phyloP scores from a whole-genome alignment of 176 grass and related monocot species.

The Oryza officinalis region DNA sequence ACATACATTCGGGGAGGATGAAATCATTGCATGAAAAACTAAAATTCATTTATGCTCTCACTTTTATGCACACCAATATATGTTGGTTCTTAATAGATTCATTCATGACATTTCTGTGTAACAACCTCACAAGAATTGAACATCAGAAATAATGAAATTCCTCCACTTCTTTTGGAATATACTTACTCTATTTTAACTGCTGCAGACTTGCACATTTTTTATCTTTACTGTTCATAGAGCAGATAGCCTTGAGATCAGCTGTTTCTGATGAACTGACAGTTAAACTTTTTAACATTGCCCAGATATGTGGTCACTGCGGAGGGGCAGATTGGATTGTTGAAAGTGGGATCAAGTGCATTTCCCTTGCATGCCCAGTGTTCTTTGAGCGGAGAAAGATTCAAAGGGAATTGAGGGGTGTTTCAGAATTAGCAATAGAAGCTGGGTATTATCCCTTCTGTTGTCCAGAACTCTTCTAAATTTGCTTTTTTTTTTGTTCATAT shows the following conservation, averaged over 20 bases:
- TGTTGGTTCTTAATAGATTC: background rate
- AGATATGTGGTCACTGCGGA: conserved; percentile 86
- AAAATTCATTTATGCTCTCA: background rate
- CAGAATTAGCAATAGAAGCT: conserved; percentile 52
- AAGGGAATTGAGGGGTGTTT: conserved; percentile 52
- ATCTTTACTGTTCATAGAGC: background rate
- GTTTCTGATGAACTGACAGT: conserved; percentile 15
- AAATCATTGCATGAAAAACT: background rate
- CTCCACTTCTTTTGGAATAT: background rate
- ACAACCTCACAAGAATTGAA: conserved; percentile 12
- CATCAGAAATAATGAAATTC: background rate
- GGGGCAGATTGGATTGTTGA: conserved; percentile 74
- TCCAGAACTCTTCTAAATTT: conserved; percentile 62
- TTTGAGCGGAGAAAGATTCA: conserved; percentile 84
- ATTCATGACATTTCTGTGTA: background rate
- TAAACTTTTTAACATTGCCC: conserved; percentile 17
- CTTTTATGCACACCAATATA: background rate
- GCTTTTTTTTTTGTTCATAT: conserved; percentile 2
- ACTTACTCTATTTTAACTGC: background rate
- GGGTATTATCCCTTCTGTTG: conserved; percentile 71
- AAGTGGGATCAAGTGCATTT: conserved; percentile 74
- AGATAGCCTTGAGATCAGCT: background rate
- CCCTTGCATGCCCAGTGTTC: conserved; percentile 84
- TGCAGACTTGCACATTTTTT: background rate
- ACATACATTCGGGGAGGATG: background rate